Conservation (phyloP, 164 flowering plant genomes). For the Vitis rupestris region DNA sequence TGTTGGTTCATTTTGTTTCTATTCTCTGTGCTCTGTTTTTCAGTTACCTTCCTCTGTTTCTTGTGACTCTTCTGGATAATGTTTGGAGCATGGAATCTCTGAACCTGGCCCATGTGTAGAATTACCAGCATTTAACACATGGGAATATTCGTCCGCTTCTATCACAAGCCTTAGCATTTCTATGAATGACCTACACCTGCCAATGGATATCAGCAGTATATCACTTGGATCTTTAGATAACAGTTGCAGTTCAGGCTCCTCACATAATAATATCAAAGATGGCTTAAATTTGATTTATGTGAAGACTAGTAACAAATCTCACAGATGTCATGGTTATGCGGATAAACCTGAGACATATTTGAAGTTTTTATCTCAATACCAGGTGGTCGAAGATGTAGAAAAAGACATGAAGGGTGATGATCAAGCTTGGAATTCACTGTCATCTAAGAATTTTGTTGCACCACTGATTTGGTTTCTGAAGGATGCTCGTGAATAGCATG, state of each 20-base stretch:
- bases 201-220: slow-evolving; percentile 43
- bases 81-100: no score
- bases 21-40: no score
- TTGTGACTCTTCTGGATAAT: no score
- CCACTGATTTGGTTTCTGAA: slow-evolving; percentile 49
- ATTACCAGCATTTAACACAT: no score
- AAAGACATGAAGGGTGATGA: slow-evolving; percentile 48
- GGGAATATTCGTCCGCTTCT: no score
- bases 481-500: slow-evolving; percentile 42
- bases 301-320: slow-evolving; percentile 16
- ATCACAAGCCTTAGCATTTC: no score
- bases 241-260: slow-evolving; percentile 34
- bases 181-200: slow-evolving; percentile 47
- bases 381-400: no score
- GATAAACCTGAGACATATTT: slow-evolving; percentile 11
- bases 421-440: slow-evolving; percentile 28
- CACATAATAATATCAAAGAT: slow-evolving; percentile 17
- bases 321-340: slow-evolving; percentile 16
- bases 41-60: no score
- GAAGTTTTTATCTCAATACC: slow-evolving; percentile 30
- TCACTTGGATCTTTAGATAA: slow-evolving; percentile 51
- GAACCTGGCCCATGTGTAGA: no score
- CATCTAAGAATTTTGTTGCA: slow-evolving; percentile 40
- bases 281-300: slow-evolving; percentile 12
- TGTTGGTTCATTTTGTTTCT: no score